Percentiles rank a stretch among this genome's conserved stretches.
Evolutionary conservation across 768 basidiomycete species (phyloP).

Genomic region (Cystobasidium ongulense): DNA sequence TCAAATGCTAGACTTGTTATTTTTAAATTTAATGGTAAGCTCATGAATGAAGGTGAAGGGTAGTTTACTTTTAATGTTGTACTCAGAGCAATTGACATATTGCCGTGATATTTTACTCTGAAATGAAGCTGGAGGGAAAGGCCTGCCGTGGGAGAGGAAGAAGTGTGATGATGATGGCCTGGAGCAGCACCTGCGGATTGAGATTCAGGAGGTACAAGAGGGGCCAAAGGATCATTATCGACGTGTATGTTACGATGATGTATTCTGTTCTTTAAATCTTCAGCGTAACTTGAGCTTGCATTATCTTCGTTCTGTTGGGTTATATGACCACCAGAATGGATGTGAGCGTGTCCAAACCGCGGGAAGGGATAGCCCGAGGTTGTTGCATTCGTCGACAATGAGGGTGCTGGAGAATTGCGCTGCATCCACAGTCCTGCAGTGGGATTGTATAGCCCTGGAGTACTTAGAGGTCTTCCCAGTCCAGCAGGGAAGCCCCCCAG

Average conservation of each 20-base stretch:
- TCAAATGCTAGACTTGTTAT: slow-evolving; percentile 78
- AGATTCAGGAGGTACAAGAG: not conserved
- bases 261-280: not conserved
- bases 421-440: not conserved
- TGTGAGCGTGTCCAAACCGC: not conserved
- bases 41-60: slow-evolving; percentile 92
- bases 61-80: slow-evolving; percentile 95
- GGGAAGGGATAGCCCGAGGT: not conserved
- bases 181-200: not conserved
- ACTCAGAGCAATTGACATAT: slow-evolving; percentile 76
- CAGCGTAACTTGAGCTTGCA: not conserved
- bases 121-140: slow-evolving; percentile 78
- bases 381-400: not conserved
- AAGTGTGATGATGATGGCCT: not conserved
- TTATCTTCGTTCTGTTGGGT: not conserved
- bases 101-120: slow-evolving; percentile 61
- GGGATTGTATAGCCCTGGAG: not conserved
- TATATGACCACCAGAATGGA: not conserved
- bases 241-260: not conserved
- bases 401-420: not conserved
- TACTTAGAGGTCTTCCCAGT: not conserved
- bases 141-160: not conserved
- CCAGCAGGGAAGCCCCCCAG: not conserved
- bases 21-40: slow-evolving; percentile 86
- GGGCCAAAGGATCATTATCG: not conserved